phyloP scores from a whole-genome alignment of 352 stramenopile species.

The Globisporangium splendens region DNA sequence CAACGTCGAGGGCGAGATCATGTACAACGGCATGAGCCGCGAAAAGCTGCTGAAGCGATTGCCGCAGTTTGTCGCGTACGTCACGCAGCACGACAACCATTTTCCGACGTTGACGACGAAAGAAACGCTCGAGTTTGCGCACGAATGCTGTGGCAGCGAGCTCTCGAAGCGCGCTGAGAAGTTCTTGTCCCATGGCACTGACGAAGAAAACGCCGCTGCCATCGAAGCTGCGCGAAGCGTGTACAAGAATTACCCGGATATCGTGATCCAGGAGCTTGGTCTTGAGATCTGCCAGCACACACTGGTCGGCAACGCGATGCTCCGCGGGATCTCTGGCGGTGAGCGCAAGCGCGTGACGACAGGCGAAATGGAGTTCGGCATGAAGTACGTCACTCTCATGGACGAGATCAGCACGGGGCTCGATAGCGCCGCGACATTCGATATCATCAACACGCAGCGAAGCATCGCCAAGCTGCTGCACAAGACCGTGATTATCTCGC shows the following conservation, averaged over 20 bases:
- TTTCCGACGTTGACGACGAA: constrained; percentile 47
- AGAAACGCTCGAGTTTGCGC: constrained; percentile 54
- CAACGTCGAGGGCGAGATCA: constrained; percentile 35
- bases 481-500: constrained; percentile 63
- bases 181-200: constrained; percentile 31
- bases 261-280: constrained; percentile 42
- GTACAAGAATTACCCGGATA: constrained; percentile 49
- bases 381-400: constrained; percentile 73
- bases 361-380: constrained; percentile 71
- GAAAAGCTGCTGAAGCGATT: constrained; percentile 34
- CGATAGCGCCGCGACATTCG: constrained; percentile 48
- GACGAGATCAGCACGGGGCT: constrained; percentile 77
- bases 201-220: constrained; percentile 40
- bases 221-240: constrained; percentile 29
- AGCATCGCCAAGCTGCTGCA: constrained; percentile 41
- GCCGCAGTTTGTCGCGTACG: constrained; percentile 47
- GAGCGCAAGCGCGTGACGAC: constrained; percentile 66
- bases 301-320: constrained; percentile 50
- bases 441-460: constrained; percentile 47
- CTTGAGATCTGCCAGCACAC: constrained; percentile 18
- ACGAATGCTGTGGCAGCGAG: constrained; percentile 45
- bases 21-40: constrained; percentile 36
- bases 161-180: constrained; percentile 25
- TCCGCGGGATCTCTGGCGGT: constrained; percentile 58
- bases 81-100: constrained; percentile 45